Base-by-base conservation (phyloP, 2,329 filamentous ascomycete species). In the Furcasterigmium sp. region DNA sequence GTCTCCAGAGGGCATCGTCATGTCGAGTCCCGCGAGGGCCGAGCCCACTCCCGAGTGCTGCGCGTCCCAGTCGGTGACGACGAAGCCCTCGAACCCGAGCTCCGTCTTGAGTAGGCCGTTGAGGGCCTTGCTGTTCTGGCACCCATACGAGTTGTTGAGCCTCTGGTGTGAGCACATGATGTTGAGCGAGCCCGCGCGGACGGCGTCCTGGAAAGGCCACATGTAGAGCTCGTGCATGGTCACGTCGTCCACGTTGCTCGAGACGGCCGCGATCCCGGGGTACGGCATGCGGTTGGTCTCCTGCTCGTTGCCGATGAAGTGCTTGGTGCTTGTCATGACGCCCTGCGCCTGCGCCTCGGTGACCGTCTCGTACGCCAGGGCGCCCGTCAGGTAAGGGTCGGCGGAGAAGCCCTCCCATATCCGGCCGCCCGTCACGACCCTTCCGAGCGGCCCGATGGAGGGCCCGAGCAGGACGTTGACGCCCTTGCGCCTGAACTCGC, bases 251-350 rank as follows among this genome's bases (percentile, higher is more conserved):
- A 86, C 68, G 53, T 84, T 84, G 35, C 75, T 75, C 17, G 77
- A 81, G 3, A 73, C 23, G 3, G 73, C 58, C 56, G 87, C 82
- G 14, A 72, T 69, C 39, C 87, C 79, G 54, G 84, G 75, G 56
- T 65, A 81, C 23, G 23, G 13, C 52, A 41, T 52, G 15, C 29
- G 67, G 48, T 80, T 62, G 43, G 75, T 69, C 64, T 63, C 63
- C 66, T 90, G 87, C 64, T 88, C 85, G 53, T 91, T 87, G 39
- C 67, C 75, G 46, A 88, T 78, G 58, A 71, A 85, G 58, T 91
- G 86, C 72, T 91, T 91, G 37, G 85, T 84, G 55, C 85, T 90
- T 47, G 90, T 87, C 64, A 95, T 85, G 42, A 91, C 79, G 59
- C 88, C 88, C 11, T 82, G 81, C 56, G 83, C 78, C 60, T 95